Evolutionary conservation across 225 moss, liverwort and hornwort genomes (phyloP).

Genomic region (Sphagnum contortum): DNA sequence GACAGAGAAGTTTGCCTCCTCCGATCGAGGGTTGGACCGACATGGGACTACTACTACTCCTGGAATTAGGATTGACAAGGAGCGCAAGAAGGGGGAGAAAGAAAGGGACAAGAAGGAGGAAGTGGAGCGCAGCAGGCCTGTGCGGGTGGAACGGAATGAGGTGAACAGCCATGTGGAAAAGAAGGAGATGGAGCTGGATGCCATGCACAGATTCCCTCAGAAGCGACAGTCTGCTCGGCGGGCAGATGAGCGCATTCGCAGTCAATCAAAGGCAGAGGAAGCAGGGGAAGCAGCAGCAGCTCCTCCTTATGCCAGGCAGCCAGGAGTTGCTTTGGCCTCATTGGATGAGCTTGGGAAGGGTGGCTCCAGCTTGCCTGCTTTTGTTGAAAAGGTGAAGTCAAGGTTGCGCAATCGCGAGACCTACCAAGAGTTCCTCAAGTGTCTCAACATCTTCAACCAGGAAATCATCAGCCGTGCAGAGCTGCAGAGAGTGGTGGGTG

Average conservation of each 20-base stretch:
- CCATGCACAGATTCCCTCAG: slow-evolving; percentile 53
- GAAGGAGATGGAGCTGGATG: slow-evolving; percentile 63
- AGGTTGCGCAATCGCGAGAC: slow-evolving; percentile 79
- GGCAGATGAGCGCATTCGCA: slow-evolving; percentile 82
- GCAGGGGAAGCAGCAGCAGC: slow-evolving; percentile 60
- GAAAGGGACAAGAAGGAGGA: slow-evolving; percentile 39
- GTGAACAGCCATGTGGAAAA: slow-evolving; percentile 40
- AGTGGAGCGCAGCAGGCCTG: slow-evolving; percentile 15
- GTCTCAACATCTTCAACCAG: slow-evolving; percentile 90
- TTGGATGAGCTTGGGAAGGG: slow-evolving; percentile 48
- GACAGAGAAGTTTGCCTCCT: too few species aligned
- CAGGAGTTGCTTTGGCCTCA: slow-evolving; percentile 29
- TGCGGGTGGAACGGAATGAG: slow-evolving; percentile 19
- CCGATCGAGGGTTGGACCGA: too few species aligned
- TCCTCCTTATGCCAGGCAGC: too few species aligned
- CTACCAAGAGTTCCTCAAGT: slow-evolving; percentile 94
- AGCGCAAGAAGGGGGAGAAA: slow-evolving; percentile 33
- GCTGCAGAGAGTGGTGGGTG: slow-evolving; percentile 80
- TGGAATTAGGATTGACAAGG: slow-evolving; percentile 13
- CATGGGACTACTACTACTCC: too few species aligned
- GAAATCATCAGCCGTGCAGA: slow-evolving; percentile 89
- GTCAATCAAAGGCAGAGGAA: slow-evolving; percentile 81
- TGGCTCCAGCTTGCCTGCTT: slow-evolving; percentile 17
- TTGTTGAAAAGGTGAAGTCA: slow-evolving; percentile 89
- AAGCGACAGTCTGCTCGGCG: slow-evolving; percentile 86